Base-by-base conservation (phyloP, 352 stramenopile genomes). In the Phytophthora rubi region DNA sequence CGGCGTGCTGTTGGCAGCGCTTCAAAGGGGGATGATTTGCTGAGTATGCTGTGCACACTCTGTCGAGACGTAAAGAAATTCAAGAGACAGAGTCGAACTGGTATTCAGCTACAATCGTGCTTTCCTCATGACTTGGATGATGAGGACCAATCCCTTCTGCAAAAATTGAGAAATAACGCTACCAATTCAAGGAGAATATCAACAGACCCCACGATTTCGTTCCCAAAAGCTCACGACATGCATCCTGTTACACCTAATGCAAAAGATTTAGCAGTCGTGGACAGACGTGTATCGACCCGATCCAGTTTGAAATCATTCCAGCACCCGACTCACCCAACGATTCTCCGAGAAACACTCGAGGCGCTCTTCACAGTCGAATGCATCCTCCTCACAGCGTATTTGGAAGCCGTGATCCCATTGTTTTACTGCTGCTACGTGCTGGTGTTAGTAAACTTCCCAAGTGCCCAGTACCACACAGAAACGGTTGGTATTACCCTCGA, bases 351-450 rank as follows among this genome's bases (percentile, higher is more conserved):
- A 39, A 28, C 52, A 2, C 52, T 68, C 13, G 37, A 72, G 18
- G 16, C 62, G 2, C 21, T 68, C n/a, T 81, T 72, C 54, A 65
- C 68, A 8, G 62, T 57, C 15, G 72, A 83, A 55, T 83, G 69
- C 49, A 39, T 75, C 35, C 37, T 72, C 9, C 62, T 82, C 0
- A 37, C 69, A n/a, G 75, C 76, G 53, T 83, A 79, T 48, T 55
- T 70, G n/a, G 72, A 83, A 37, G 64, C 67, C 9, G 55, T 75
- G 23, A 69, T 83, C 28, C 69, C 76, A 0, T 18, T 72, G 2
- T 60, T 80, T 30, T 80, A 78, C 62, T 55, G 26, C 3, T 64
- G 21, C 6, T 71, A 42, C n/a, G 47, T 68, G 42, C 1, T 62
- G 4, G 44, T 52, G 7, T 54, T 80, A 59, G 30, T 71, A 0